A percentile compares a stretch with the other conserved stretches of the same genome.
phyloP scores from a whole-genome alignment of 192 early-diverging fungal species.

The Coemansia sp. region DNA sequence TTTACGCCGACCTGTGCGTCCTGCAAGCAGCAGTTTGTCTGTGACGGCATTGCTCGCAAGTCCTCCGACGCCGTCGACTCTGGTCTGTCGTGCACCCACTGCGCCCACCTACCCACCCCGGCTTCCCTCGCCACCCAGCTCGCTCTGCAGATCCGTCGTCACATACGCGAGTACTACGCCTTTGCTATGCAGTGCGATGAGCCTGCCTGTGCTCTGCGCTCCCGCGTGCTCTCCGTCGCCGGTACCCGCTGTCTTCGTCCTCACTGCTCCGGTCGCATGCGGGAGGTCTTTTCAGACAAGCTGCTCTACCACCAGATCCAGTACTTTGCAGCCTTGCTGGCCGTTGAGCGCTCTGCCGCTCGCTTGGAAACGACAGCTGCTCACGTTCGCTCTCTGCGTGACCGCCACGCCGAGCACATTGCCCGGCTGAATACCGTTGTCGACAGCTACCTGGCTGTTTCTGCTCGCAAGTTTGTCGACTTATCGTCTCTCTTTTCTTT shows the following conservation, averaged over 20 bases:
- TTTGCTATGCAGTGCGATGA: slow-evolving; percentile 79
- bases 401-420: slow-evolving; percentile 46
- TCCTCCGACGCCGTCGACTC: slow-evolving; percentile 3
- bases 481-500: slow-evolving; percentile 60
- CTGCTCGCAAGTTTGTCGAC: slow-evolving; percentile 70
- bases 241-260: slow-evolving; percentile 63
- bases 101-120: slow-evolving; percentile 40
- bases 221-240: slow-evolving; percentile 65
- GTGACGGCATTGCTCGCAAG: slow-evolving; percentile 28
- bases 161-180: slow-evolving; percentile 72
- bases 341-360: slow-evolving; percentile 15
- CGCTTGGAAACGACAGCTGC: slow-evolving; percentile 12
- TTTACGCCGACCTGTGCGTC: slow-evolving; percentile 57
- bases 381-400: slow-evolving; percentile 22
- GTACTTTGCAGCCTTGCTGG: slow-evolving; percentile 64
- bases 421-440: slow-evolving; percentile 50
- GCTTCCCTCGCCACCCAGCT: slow-evolving; percentile 63
- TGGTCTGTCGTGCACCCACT: slow-evolving; percentile 57
- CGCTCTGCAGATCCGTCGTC: slow-evolving; percentile 56
- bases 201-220: slow-evolving; percentile 58
- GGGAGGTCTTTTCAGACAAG: slow-evolving; percentile 67
- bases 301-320: slow-evolving; percentile 76
- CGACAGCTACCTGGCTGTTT: slow-evolving; percentile 67
- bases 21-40: slow-evolving; percentile 53
- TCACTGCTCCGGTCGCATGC: slow-evolving; percentile 65